Base-by-base conservation (phyloP, 2,329 filamentous ascomycete species). In the Mycosphaerella sp. region DNA sequence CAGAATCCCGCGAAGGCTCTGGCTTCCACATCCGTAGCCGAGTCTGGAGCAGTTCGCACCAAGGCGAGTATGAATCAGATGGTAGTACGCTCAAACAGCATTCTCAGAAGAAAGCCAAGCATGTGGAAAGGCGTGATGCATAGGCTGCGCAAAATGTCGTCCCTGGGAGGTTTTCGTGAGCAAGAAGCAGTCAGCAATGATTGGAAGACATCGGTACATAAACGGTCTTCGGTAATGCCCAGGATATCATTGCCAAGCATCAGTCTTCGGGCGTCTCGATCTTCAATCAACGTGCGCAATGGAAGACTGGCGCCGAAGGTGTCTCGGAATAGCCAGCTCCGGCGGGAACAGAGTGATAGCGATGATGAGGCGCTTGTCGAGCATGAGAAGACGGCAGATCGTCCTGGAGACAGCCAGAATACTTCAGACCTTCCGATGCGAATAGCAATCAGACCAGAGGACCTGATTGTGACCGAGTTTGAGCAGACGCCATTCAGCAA, bases 401-500 rank as follows among this genome's bases (percentile, higher is more conserved):
- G 17, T n/a, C 39, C 10, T 34, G 30, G 16, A 10, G 16, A 41
- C 18, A 41, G 16, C 39, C 39, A 41, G 13, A 41, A 17, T 12
- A 25, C 16, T 21, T n/a, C 9, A 5, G 39, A 25, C 17, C 8
- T 17, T 21, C 17, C 39, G 9, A 14, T 25, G 27, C 18, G 32
- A n/a, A 32, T 18, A n/a, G 18, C 44, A 27, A 45, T 49, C 49
- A 51, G 35, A 10, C 45, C 57, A 2, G 45, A 41, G 2, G 52
- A 59, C 36, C 49, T 61, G 9, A 46, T 59, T 41, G 62, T 67
- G 27, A 65, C 62, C 8, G 43, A 59, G 12, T 67, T 66, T 41
- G 44, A 58, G 13, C 63, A 66, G 41, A 67, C 65, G 6, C 63
- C 65, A 2, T 65, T 56, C 59, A 57, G 49, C 39, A 60, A 64